Evolutionary conservation across 164 flowering plant species (phyloP), one percentile per base, ranked within the genome.

Genomic region (Sedum album): DNA sequence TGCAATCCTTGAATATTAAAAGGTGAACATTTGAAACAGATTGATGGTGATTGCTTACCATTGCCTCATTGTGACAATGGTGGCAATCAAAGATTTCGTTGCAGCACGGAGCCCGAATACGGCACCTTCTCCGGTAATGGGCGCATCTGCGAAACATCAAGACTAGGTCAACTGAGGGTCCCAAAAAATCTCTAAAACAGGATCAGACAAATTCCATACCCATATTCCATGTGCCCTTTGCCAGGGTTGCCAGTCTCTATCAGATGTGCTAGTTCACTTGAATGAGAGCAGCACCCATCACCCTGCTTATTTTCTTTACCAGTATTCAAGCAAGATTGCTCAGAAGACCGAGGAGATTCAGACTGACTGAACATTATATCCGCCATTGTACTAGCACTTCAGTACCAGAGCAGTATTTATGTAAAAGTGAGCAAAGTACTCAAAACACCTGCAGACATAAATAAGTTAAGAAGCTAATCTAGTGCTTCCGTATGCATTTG

Each of bases 71-170:
- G 69, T 93, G 96, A 71, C 96, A 93, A 73, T 89, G 94, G 33
- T 87, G 90, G 68, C 98, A 93, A 75, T 81, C 86, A 79, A 88
- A 93, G 46, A 93, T 74, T 76, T 88, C 91, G 81, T 82, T 82
- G 81, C 96, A 93, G 71, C 96, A 93, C 7, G 95, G 98, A 71
- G 96, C 89, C 83, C 87, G 83, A 62, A 93, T 86, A 53, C 81
- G 84, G 68, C 96, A 93, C 73, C 98, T 81, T 69, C 96, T 74
- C 36, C 89, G 73, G 67, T 88, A 90, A 76, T 93, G 96, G 26
- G 76, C 60, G 72, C 95, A 90, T 36, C 98, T 90, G 86, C 36
- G 67, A 44, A 73, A 72, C 26, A 64, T 26, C 64, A 18, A 67
- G 21, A 4, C 26, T 20, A 26, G 10, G 39, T 72, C 60, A 35